These are phyloP conservation scores for Boletus sensibilis DNA, from an alignment of 768 basidiomycete species.

Conservation along the genomic window DNA sequence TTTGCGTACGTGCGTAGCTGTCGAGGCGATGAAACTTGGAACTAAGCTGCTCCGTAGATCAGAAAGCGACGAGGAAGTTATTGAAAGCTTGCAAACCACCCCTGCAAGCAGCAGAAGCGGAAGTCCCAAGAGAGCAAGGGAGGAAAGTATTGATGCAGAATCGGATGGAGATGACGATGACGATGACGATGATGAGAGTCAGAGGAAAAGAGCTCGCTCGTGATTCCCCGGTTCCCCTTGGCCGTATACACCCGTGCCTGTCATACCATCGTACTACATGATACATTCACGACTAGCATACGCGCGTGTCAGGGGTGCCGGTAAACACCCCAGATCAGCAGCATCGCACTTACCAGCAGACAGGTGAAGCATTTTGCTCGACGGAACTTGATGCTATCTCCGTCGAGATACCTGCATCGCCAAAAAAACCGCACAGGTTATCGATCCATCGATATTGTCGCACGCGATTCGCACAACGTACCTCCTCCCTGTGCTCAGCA, in stretches of 20 bases:
- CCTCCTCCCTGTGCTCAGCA: constrained; percentile 63
- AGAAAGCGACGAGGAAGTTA: constrained; percentile 25
- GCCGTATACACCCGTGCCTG: background rate
- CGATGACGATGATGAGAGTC: background rate
- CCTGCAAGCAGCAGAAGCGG: constrained; percentile 19
- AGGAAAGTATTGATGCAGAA: constrained; percentile 1
- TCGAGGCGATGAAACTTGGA: background rate
- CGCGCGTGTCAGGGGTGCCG: background rate
- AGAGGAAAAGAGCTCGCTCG: constrained; percentile 15
- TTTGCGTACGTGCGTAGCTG: constrained; percentile 22
- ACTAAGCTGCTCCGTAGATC: constrained; percentile 13
- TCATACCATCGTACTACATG: background rate
- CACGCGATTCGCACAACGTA: constrained; percentile 28
- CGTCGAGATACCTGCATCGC: background rate
- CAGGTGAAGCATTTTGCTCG: background rate
- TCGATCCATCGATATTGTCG: constrained; percentile 3
- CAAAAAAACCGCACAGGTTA: background rate
- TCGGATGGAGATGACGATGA: background rate
- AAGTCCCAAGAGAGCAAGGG: constrained; percentile 16
- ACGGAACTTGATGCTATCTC: background rate
- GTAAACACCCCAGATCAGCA: background rate
- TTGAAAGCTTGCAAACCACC: constrained; percentile 27
- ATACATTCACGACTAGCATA: background rate
- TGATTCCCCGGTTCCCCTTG: background rate
- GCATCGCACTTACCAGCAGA: background rate